Evolutionary conservation across 2,329 filamentous ascomycete genomes (phyloP).

Genomic region (Paradendryphiella salina): DNA sequence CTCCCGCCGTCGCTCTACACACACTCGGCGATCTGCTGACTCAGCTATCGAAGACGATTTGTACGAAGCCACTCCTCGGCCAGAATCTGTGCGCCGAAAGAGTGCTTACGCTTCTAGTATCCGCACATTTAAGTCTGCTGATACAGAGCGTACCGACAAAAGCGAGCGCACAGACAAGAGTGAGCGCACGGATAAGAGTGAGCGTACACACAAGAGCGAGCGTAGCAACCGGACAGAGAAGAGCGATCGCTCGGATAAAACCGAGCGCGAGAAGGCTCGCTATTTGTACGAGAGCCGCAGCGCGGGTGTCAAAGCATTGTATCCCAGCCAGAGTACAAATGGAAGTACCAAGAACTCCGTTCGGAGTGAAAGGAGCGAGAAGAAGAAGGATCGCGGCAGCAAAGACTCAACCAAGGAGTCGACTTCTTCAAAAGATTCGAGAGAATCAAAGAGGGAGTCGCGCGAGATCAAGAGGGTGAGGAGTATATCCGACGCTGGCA

Average conservation of each 20-base stretch:
- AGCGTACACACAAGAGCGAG: constrained; percentile 13
- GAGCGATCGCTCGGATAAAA: constrained; percentile 27
- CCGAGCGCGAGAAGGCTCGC: constrained; percentile 30
- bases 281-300: constrained; percentile 44
- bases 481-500: constrained; percentile 29
- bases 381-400: constrained; percentile 21
- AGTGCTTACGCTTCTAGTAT: constrained; percentile 39
- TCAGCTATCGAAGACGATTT: constrained; percentile 29
- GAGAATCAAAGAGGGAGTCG: constrained; percentile 11
- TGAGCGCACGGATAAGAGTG: constrained; percentile 19
- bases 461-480: constrained; percentile 12
- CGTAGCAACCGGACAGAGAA: constrained; percentile 19
- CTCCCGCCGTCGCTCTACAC: constrained; percentile 37
- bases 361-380: constrained; percentile 24
- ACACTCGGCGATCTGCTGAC: constrained; percentile 29
- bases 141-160: constrained; percentile 28
- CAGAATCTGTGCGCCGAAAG: constrained; percentile 31
- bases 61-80: constrained; percentile 23
- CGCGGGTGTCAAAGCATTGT: constrained; percentile 46
- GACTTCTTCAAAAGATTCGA: constrained; percentile 9
- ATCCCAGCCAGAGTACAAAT: constrained; percentile 34
- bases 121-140: constrained; percentile 24
- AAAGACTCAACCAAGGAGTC: constrained; percentile 24
- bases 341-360: constrained; percentile 23
- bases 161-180: constrained; percentile 26